Conservation (phyloP, 2,329 filamentous ascomycete genomes). For the Hymenoscyphus fructigenus region DNA sequence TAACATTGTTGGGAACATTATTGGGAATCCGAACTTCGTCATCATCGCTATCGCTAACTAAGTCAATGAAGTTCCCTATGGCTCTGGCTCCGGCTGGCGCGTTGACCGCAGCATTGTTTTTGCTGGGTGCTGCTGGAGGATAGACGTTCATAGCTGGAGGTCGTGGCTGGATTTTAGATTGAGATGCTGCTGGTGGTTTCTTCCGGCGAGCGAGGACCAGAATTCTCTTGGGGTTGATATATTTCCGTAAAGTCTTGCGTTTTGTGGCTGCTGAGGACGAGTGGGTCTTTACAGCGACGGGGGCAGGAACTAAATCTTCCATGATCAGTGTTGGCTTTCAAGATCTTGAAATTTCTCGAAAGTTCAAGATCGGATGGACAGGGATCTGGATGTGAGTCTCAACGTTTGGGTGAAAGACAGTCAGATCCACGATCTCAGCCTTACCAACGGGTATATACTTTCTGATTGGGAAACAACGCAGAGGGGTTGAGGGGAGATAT, state of each 20-base stretch:
- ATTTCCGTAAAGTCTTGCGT: neutral
- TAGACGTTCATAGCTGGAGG: neutral
- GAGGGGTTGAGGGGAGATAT: neutral
- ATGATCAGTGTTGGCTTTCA: neutral
- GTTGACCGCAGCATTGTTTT: neutral
- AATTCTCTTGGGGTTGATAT: neutral
- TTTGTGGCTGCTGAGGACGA: neutral
- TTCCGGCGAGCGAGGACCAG: neutral
- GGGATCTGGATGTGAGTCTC: neutral
- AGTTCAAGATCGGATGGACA: neutral
- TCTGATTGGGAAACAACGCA: neutral
- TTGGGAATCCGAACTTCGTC: neutral
- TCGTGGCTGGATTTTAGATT: neutral
- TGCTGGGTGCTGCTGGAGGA: neutral
- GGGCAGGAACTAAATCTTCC: constrained; percentile 1
- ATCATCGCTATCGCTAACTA: neutral
- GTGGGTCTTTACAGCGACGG: neutral
- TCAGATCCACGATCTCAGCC: neutral
- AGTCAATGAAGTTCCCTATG: neutral
- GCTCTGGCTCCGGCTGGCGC: neutral
- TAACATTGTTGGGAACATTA: no score
- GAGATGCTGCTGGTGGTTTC: neutral
- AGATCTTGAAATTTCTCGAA: neutral
- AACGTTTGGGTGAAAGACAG: neutral
- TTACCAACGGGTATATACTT: neutral